Evolutionary conservation across 257 asterid species (phyloP).

Genomic region (Verbena officinalis): DNA sequence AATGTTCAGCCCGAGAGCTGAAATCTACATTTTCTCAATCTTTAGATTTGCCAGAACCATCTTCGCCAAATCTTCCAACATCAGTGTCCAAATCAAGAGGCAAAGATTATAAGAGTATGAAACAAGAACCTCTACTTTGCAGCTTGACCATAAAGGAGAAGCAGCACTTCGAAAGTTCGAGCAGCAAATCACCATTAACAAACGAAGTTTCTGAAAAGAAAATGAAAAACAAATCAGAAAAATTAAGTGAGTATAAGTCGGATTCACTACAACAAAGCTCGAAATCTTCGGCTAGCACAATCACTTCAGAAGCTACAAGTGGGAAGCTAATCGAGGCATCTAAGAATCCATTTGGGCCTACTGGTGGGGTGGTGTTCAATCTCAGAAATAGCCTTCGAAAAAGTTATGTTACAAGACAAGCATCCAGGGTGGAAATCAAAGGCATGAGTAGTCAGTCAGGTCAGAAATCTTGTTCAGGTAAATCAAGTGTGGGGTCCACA

Average conservation of each 20-base stretch:
- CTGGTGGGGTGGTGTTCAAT: constrained; percentile 36
- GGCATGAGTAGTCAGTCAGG: constrained; percentile 29
- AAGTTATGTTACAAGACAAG: constrained; percentile 48
- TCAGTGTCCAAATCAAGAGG: constrained; percentile 54
- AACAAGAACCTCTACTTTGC: constrained; percentile 27
- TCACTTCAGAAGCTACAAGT: constrained; percentile 27
- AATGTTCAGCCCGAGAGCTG: constrained; percentile 36
- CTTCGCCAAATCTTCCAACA: constrained; percentile 46
- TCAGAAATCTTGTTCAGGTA: constrained; percentile 41
- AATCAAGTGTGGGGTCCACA: constrained; percentile 49
- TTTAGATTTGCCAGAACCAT: constrained; percentile 24
- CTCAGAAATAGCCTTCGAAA: constrained; percentile 45
- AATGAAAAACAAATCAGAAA: constrained; percentile 15
- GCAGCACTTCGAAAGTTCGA: constrained; percentile 23
- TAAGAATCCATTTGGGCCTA: constrained; percentile 31
- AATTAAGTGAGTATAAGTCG: constrained; percentile 1
- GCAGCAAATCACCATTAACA: constrained; percentile 13
- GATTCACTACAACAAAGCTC: constrained; percentile 22
- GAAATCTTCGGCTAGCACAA: constrained; percentile 22
- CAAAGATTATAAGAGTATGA: constrained; percentile 33
- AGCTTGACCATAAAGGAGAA: constrained; percentile 23
- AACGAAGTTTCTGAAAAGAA: constrained; percentile 22
- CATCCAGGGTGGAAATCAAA: constrained; percentile 39
- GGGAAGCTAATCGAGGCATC: constrained; percentile 29
- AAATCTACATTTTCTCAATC: constrained; percentile 29